Base-by-base conservation (phyloP, 345 rosid species). In the Pistacia integerrima region DNA sequence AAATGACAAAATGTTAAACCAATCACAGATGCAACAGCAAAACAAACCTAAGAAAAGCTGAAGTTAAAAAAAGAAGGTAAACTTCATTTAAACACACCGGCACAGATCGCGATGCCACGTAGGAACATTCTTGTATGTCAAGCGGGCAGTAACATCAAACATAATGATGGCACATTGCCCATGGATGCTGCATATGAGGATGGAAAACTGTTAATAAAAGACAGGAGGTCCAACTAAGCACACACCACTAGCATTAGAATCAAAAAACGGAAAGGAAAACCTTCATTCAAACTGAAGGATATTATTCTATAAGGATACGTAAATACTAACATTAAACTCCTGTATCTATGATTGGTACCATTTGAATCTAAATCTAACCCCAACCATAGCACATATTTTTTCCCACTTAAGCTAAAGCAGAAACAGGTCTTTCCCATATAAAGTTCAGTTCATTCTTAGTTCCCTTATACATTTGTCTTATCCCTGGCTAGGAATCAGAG, bases 31-130 rank as follows among this genome's bases (percentile, higher is more conserved):
- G 1, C 16, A 54, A 41, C 46, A 41, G 8, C 46, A 41, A 3
- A 38, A 22, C 38, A 20, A 33, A 71, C 8, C n/a, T 13, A 16
- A 20, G 44, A 11, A 16, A 63, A 56, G 3, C 54, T 65, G 12
- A 49, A 33, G 22, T 14, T 6, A 1, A 46, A 68, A 17, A 44
- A 20, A 8, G 7, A 65, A 69, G 6, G 38, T 51, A 35, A 68
- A 18, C 17, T 48, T 44, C 30, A 59, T 66, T 18, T 36, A 33
- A 41, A 74, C 77, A 46, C n/a, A 92, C 97, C 98, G 78, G 91
- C 97, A 93, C 1, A 95, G 98, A 78, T 95, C 98, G 18, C 99
- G 89, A 61, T 95, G 98, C 99, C 99, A 95, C 59, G 98, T 95
- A 5, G 98, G 98, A n/a, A 96, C 97, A 84, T 96, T 96, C 88